Evolutionary conservation across 257 asterid species (phyloP).

Genomic region (Datura wrightii): DNA sequence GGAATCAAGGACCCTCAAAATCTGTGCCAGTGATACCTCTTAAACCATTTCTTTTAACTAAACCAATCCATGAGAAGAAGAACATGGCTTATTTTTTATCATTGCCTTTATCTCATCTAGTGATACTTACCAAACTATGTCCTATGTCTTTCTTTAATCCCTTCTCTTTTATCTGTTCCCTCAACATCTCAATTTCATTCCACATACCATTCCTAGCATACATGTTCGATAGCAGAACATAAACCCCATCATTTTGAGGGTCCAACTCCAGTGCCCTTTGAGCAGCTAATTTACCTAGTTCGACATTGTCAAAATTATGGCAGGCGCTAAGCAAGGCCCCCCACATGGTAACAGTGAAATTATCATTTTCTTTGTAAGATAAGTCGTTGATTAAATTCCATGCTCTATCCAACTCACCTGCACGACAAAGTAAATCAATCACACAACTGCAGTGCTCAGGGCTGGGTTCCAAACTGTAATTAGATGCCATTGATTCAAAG

Average conservation of each 20-base stretch:
- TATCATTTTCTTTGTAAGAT: slow-evolving; percentile 40
- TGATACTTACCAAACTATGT: slow-evolving; percentile 58
- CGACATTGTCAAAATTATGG: slow-evolving; percentile 70
- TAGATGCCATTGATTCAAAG: slow-evolving; percentile 65
- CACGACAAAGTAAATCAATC: slow-evolving; percentile 81
- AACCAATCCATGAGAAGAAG: neutral
- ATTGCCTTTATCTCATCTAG: slow-evolving; percentile 32
- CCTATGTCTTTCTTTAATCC: slow-evolving; percentile 80
- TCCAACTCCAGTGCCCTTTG: slow-evolving; percentile 73
- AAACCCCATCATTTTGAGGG: slow-evolving; percentile 71
- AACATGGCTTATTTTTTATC: neutral
- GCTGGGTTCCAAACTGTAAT: slow-evolving; percentile 54
- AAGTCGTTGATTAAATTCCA: slow-evolving; percentile 55
- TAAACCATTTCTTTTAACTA: slow-evolving; percentile 1
- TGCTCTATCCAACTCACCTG: slow-evolving; percentile 81
- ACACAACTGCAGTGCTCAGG: slow-evolving; percentile 86
- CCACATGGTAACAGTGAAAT: slow-evolving; percentile 65
- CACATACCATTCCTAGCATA: slow-evolving; percentile 79
- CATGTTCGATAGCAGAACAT: slow-evolving; percentile 72
- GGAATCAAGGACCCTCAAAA: neutral
- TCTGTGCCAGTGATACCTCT: neutral
- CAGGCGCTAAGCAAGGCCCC: slow-evolving; percentile 84
- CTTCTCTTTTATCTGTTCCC: slow-evolving; percentile 61
- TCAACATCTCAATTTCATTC: slow-evolving; percentile 71
- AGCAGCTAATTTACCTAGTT: slow-evolving; percentile 74